A percentile compares a stretch with the other conserved stretches of the same genome.
phyloP scores from a whole-genome alignment of 768 basidiomycete genomes.

The Epithele typhae region DNA sequence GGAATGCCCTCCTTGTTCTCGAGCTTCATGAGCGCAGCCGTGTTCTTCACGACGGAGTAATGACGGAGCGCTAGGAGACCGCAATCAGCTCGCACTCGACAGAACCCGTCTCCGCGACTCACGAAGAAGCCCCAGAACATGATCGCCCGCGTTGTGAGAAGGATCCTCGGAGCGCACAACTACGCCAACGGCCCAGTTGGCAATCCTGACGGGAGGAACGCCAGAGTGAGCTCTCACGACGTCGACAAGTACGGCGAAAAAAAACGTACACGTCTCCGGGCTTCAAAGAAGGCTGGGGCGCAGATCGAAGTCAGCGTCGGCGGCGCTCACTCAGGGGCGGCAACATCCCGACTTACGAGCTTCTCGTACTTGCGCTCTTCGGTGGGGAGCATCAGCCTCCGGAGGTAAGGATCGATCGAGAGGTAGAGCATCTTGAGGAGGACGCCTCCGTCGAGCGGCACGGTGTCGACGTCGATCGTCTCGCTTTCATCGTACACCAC shows the following conservation, averaged over 20 bases:
- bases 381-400: slow-evolving; percentile 17
- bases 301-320: neutral
- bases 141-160: slow-evolving; percentile 19
- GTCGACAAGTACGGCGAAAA: neutral
- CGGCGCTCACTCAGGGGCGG: neutral
- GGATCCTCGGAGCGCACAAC: slow-evolving; percentile 24
- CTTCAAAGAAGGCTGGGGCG: slow-evolving; percentile 13
- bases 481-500: slow-evolving; percentile 22
- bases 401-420: slow-evolving; percentile 22
- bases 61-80: slow-evolving; percentile 32
- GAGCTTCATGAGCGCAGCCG: slow-evolving; percentile 19
- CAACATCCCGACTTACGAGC: neutral
- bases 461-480: slow-evolving; percentile 25
- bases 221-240: too few species aligned
- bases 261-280: slow-evolving; percentile 26
- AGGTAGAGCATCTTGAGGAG: slow-evolving; percentile 25
- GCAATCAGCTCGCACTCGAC: too few species aligned
- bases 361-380: slow-evolving; percentile 2
- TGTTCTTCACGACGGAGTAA: slow-evolving; percentile 31
- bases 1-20: slow-evolving; percentile 43
- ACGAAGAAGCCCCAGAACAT: slow-evolving; percentile 4
- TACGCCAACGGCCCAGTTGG: slow-evolving; percentile 22
- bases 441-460: slow-evolving; percentile 24
- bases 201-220: too few species aligned
- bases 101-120: too few species aligned